Conservation (phyloP, 2,329 filamentous ascomycete genomes). For the Tolypocladium sp. region DNA sequence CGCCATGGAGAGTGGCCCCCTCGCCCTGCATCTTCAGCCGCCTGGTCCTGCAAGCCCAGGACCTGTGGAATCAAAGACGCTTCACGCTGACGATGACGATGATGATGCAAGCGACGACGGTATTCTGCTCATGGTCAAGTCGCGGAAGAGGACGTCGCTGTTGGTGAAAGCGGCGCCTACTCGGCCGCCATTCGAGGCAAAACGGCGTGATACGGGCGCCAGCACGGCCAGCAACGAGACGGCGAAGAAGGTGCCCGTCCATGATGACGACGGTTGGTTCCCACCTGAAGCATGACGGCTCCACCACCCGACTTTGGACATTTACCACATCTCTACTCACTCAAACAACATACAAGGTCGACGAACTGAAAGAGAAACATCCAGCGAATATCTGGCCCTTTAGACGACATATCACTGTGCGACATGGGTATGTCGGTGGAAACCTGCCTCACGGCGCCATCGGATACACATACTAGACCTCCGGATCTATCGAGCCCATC, state of each 20-base stretch:
- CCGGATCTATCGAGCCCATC: background rate
- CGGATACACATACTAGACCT: background rate
- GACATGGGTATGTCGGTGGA: background rate
- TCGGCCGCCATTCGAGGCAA: conserved; percentile 25
- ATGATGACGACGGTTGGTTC: conserved; percentile 18
- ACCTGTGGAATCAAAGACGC: background rate
- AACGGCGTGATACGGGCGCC: conserved; percentile 49
- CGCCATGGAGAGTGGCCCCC: conserved; percentile 21
- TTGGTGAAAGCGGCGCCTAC: conserved; percentile 6
- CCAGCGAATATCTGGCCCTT: background rate
- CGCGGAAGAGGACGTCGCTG: conserved; percentile 32
- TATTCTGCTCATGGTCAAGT: conserved; percentile 43
- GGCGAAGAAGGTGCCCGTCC: conserved; percentile 45
- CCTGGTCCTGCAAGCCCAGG: conserved; percentile 4
- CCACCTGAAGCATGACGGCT: background rate
- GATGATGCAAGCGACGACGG: conserved; percentile 46
- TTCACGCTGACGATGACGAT: conserved; percentile 27
- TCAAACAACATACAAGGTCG: background rate
- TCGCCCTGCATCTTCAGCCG: conserved; percentile 18
- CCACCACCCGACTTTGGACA: background rate
- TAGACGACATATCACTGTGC: background rate
- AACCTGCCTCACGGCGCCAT: background rate
- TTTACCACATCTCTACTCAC: background rate
- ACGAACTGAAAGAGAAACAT: background rate
- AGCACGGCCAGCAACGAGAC: conserved; percentile 55